Percentiles rank a stretch among this genome's conserved stretches.
phyloP scores from a whole-genome alignment of 2,329 filamentous ascomycete species.

The Arthrobotrys sinensis region DNA sequence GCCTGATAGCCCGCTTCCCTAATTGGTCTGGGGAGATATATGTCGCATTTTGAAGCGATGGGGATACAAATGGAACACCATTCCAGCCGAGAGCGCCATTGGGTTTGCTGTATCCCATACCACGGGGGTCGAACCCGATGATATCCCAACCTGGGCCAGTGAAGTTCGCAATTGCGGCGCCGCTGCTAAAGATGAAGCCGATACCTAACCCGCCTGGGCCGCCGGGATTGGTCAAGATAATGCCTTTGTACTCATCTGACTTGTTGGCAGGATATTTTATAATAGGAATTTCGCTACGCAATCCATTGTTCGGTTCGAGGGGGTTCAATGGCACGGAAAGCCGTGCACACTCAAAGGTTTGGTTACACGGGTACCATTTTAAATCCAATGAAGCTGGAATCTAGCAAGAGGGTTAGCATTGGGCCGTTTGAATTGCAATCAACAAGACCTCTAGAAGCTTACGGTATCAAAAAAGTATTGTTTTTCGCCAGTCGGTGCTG shows the following conservation, averaged over 20 bases:
- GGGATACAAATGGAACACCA: conserved; percentile 67
- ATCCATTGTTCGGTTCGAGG: conserved; percentile 67
- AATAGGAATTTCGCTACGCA: conserved; percentile 51
- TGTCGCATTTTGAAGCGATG: conserved; percentile 54
- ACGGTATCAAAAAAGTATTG: conserved; percentile 58
- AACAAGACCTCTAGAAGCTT: not conserved
- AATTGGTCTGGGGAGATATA: conserved; percentile 33
- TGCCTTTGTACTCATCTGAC: conserved; percentile 64
- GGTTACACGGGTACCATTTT: conserved; percentile 69
- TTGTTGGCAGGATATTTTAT: conserved; percentile 47
- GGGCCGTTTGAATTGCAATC: not conserved
- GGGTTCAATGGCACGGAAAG: conserved; percentile 71
- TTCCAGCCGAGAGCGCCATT: conserved; percentile 60
- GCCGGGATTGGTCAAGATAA: conserved; percentile 70
- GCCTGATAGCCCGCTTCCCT: conserved; percentile 31
- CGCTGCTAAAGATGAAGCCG: conserved; percentile 66
- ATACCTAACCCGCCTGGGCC: conserved; percentile 70
- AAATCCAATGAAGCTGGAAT: conserved; percentile 70
- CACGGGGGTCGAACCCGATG: conserved; percentile 69
- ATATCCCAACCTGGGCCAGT: conserved; percentile 64
- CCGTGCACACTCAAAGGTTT: conserved; percentile 68
- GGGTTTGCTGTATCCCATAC: conserved; percentile 71
- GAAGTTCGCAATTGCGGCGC: conserved; percentile 71
- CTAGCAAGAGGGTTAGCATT: conserved; percentile 62
- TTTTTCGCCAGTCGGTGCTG: conserved; percentile 22